phyloP scores from a whole-genome alignment of 441 rosid species.

The Isatis lusitanica region DNA sequence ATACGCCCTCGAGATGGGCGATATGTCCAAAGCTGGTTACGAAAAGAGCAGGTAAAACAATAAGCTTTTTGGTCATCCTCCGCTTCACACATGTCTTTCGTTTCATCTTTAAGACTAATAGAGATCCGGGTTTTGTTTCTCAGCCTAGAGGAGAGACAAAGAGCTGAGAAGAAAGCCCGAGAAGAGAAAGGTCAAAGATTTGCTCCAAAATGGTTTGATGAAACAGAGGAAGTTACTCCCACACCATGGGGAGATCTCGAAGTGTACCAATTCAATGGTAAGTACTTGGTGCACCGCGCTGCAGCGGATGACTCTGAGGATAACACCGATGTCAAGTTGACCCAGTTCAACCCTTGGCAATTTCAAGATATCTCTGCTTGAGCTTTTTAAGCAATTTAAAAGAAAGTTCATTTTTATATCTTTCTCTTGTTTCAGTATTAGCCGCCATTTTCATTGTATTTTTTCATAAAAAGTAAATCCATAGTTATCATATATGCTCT shows the following conservation, averaged over 20 bases:
- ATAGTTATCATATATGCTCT: background rate
- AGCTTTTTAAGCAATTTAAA: background rate
- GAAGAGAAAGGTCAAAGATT: conserved; percentile 63
- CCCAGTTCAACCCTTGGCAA: conserved; percentile 65
- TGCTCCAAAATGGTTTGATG: conserved; percentile 74
- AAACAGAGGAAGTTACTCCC: conserved; percentile 56
- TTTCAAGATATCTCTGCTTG: conserved; percentile 42
- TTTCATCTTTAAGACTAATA: background rate
- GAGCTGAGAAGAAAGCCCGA: conserved; percentile 56
- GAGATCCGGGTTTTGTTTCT: background rate
- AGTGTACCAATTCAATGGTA: conserved; percentile 73
- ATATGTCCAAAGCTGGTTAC: conserved; percentile 58
- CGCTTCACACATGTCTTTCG: no score
- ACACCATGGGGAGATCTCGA: conserved; percentile 93
- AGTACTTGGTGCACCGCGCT: conserved; percentile 57
- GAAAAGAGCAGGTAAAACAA: conserved; percentile 80
- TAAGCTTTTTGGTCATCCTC: conserved; percentile 33
- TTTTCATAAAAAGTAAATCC: background rate
- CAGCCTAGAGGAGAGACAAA: conserved; percentile 21
- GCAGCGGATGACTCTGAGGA: conserved; percentile 51
- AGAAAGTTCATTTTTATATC: background rate
- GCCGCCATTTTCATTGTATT: background rate
- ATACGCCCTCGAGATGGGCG: conserved; percentile 82
- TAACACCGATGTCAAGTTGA: conserved; percentile 33
- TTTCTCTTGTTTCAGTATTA: background rate